These are phyloP conservation scores for Entomortierella parvispora DNA, from an alignment of 192 early-diverging fungal species.

Conservation along the genomic window DNA sequence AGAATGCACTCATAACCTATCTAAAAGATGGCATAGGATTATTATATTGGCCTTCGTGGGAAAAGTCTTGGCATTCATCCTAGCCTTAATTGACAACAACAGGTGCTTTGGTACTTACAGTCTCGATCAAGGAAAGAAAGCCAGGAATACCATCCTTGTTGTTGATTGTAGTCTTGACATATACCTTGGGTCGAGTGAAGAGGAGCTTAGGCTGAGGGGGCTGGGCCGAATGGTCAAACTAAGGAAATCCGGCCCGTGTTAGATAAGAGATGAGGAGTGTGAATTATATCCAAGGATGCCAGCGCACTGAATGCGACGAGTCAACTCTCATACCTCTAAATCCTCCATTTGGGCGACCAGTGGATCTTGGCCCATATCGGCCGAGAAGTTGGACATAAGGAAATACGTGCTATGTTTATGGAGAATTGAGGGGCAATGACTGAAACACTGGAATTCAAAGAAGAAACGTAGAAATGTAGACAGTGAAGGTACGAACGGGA, in stretches of 20 bases:
- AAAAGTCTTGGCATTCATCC: background rate
- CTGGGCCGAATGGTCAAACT: conserved; percentile 18
- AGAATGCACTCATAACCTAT: conserved; percentile 64
- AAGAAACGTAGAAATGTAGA: background rate
- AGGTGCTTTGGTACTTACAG: too few species aligned
- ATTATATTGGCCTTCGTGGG: background rate
- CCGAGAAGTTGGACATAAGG: too few species aligned
- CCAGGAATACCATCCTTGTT: conserved; percentile 73
- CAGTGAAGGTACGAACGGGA: too few species aligned
- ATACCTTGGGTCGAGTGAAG: conserved; percentile 77
- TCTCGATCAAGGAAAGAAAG: conserved; percentile 72
- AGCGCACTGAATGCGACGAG: too few species aligned
- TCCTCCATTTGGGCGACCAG: conserved; percentile 50
- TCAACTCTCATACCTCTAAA: conserved; percentile 38
- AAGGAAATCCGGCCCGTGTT: background rate
- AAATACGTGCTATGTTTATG: too few species aligned
- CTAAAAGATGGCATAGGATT: background rate
- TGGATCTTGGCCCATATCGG: conserved; percentile 31
- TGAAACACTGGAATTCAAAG: background rate
- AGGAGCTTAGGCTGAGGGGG: conserved; percentile 55
- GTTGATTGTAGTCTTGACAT: conserved; percentile 71
- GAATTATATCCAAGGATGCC: background rate
- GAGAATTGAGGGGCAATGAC: too few species aligned
- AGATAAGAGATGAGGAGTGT: background rate
- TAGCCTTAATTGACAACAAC: too few species aligned